Conservation (phyloP, 352 stramenopile species). For the Pythium rhizo-oryzae region DNA sequence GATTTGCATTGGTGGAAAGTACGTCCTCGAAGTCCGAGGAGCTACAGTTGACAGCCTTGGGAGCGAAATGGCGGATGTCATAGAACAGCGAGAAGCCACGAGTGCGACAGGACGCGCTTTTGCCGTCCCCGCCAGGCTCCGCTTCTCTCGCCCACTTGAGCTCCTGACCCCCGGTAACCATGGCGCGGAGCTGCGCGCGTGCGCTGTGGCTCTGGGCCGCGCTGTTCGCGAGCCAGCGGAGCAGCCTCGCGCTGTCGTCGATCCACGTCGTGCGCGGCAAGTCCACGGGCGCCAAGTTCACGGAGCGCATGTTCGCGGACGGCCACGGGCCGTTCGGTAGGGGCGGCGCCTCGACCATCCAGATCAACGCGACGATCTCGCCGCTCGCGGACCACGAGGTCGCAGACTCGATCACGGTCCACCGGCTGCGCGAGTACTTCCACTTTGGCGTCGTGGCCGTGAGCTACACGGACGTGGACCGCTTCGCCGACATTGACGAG, state of each 20-base stretch:
- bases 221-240: slow-evolving; percentile 30
- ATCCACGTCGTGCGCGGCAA: slow-evolving; percentile 64
- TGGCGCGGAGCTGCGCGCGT: slow-evolving; percentile 7
- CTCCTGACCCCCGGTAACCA: neutral
- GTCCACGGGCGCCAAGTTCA: slow-evolving; percentile 62
- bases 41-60: slow-evolving; percentile 23
- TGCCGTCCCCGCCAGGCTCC: too few species aligned
- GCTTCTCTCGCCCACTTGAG: neutral
- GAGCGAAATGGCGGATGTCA: neutral
- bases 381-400: slow-evolving; percentile 57
- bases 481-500: slow-evolving; percentile 50
- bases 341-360: slow-evolving; percentile 49
- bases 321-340: slow-evolving; percentile 51
- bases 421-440: slow-evolving; percentile 77
- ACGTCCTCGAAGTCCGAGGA: slow-evolving; percentile 1
- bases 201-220: slow-evolving; percentile 35
- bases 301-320: slow-evolving; percentile 84
- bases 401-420: slow-evolving; percentile 67
- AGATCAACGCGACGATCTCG: slow-evolving; percentile 51
- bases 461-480: slow-evolving; percentile 57
- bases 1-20: slow-evolving; percentile 32
- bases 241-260: slow-evolving; percentile 44
- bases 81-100: neutral
- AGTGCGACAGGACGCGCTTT: too few species aligned
- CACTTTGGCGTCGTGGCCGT: slow-evolving; percentile 72